Conservation (phyloP, 140 eudicot species). For the Senecio squalidus region DNA sequence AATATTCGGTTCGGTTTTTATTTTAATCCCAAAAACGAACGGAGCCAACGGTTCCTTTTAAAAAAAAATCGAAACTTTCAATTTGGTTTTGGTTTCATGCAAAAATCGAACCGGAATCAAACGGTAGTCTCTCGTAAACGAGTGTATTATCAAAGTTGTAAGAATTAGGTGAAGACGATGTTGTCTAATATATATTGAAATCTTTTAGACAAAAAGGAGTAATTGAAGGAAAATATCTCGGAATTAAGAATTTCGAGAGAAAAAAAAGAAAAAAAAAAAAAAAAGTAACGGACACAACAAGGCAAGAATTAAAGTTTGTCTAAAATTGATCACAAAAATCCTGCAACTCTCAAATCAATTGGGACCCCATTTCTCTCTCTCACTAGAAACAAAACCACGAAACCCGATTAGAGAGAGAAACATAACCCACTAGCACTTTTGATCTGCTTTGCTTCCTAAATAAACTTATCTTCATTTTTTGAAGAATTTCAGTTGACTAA, state of each 20-base stretch:
- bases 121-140: too few relatives aligned
- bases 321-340: conserved; percentile 3
- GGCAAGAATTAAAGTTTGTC: conserved; percentile 23
- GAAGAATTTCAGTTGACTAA: not conserved
- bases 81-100: too few relatives aligned
- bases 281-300: conserved; percentile 10
- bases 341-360: conserved; percentile 2
- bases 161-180: too few relatives aligned
- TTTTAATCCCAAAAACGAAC: too few relatives aligned
- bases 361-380: conserved; percentile 14
- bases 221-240: not conserved
- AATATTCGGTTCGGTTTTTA: too few relatives aligned
- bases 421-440: too few relatives aligned
- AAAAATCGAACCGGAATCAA: too few relatives aligned
- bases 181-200: too few relatives aligned
- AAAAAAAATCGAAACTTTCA: too few relatives aligned
- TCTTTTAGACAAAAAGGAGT: too few relatives aligned
- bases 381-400: conserved; percentile 23
- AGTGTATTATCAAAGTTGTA: too few relatives aligned
- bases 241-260: not conserved
- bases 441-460: conserved; percentile 2
- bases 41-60: too few relatives aligned
- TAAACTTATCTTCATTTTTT: conserved; percentile 18
- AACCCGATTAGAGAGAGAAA: conserved; percentile 31
- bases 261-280: not conserved